phyloP scores from a whole-genome alignment of 305 asterid genomes.

The Fraxinus xanthoxyloides region DNA sequence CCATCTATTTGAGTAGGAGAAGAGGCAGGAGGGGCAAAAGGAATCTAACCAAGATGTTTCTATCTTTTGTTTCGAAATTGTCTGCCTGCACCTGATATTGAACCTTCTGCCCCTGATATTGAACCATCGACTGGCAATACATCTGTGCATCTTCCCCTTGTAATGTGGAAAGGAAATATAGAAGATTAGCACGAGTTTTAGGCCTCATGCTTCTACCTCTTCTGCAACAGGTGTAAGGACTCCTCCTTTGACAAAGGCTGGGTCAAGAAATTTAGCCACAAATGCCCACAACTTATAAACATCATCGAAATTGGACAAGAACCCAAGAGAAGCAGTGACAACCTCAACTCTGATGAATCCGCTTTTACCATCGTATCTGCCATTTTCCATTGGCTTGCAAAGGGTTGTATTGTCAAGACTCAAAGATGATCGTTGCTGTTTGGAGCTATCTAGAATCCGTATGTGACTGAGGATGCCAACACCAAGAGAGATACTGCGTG shows the following conservation, averaged over 20 bases:
- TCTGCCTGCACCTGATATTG: background rate
- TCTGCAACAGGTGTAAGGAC: constrained; percentile 65
- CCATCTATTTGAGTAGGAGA: constrained; percentile 36
- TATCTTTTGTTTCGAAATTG: background rate
- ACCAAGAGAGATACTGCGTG: constrained; percentile 69
- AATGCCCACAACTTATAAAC: constrained; percentile 91
- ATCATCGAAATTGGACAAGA: constrained; percentile 78
- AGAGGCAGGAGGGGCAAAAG: constrained; percentile 43
- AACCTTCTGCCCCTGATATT: constrained; percentile 8
- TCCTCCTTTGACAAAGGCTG: constrained; percentile 67
- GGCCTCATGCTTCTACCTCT: constrained; percentile 53
- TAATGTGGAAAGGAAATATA: constrained; percentile 11
- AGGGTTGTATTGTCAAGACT: constrained; percentile 67
- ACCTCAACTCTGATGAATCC: constrained; percentile 94
- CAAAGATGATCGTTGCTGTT: constrained; percentile 51
- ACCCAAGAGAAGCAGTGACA: constrained; percentile 96
- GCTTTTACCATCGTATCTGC: constrained; percentile 57
- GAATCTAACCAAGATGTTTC: constrained; percentile 24
- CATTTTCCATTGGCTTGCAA: constrained; percentile 89
- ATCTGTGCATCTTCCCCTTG: constrained; percentile 25
- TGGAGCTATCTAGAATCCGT: constrained; percentile 62
- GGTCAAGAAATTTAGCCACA: constrained; percentile 84
- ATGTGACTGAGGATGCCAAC: constrained; percentile 89
- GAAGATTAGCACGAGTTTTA: background rate
- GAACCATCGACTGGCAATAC: constrained; percentile 4